A percentile compares a stretch with the other conserved stretches of the same genome.
phyloP scores from a whole-genome alignment of 441 rosid genomes.

The Gossypium davidsonii region DNA sequence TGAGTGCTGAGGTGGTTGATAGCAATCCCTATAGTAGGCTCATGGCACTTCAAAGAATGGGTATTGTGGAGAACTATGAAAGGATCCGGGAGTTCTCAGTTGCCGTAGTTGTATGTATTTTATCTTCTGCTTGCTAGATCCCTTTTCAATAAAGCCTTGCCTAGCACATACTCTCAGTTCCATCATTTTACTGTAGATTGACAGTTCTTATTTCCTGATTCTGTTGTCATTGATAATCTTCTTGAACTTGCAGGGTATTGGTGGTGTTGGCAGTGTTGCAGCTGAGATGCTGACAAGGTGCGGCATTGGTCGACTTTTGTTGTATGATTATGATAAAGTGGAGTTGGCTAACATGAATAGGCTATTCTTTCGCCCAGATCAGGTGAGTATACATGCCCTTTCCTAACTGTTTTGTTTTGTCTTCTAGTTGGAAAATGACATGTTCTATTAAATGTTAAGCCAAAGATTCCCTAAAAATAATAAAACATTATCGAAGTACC shows the following conservation, averaged over 20 bases:
- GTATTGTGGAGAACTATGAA: slow-evolving; percentile 82
- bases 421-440: not conserved
- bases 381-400: slow-evolving; percentile 38
- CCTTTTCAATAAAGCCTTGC: not conserved
- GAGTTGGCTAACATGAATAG: slow-evolving; percentile 98
- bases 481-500: not conserved
- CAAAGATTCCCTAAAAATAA: not conserved
- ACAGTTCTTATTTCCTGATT: not conserved
- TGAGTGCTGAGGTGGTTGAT: slow-evolving; percentile 95
- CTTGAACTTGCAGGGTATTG: slow-evolving; percentile 58
- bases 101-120: slow-evolving; percentile 80
- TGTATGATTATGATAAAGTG: slow-evolving; percentile 93
- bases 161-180: not conserved
- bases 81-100: slow-evolving; percentile 82
- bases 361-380: slow-evolving; percentile 93
- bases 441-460: not conserved
- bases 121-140: slow-evolving; percentile 22
- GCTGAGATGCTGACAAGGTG: slow-evolving; percentile 98
- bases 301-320: slow-evolving; percentile 90
- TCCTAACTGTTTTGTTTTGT: not conserved
- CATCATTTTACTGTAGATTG: not conserved
- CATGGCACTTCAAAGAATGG: slow-evolving; percentile 98
- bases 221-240: slow-evolving; percentile 4
- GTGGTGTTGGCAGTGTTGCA: slow-evolving; percentile 98
- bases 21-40: slow-evolving; percentile 96